These are phyloP conservation scores for Ophiostoma populinum DNA, from an alignment of 2,329 filamentous ascomycete species.

Conservation along the genomic window DNA sequence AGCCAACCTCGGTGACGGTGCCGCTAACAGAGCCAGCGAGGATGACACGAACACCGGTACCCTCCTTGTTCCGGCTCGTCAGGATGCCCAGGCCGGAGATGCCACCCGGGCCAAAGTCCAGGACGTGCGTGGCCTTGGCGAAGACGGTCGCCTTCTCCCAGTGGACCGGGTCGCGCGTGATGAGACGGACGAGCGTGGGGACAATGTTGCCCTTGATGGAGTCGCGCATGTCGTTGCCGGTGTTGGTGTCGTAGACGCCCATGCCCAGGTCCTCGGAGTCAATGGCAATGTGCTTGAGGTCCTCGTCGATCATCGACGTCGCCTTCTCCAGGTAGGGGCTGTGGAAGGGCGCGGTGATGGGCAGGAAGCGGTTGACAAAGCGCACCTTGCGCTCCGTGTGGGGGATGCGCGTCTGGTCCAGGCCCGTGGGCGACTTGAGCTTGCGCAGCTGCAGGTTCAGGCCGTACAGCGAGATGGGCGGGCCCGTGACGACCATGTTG, in stretches of 20 bases:
- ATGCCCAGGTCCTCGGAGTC: conserved; percentile 58
- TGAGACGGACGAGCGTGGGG: conserved; percentile 73
- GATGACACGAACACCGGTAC: conserved; percentile 91
- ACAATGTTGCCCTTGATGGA: conserved; percentile 63
- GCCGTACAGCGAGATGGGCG: conserved; percentile 89
- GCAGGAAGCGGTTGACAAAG: conserved; percentile 91
- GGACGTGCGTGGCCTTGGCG: conserved; percentile 75
- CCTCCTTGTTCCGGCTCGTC: conserved; percentile 98
- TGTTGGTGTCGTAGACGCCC: conserved; percentile 79
- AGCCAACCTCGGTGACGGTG: conserved; percentile 78
- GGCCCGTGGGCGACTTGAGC: conserved; percentile 90
- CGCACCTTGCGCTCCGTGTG: conserved; percentile 92
- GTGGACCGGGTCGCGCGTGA: conserved; percentile 83
- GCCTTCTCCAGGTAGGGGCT: conserved; percentile 82
- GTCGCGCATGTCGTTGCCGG: conserved; percentile 64
- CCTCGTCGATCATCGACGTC: conserved; percentile 66
- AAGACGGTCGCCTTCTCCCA: conserved; percentile 95
- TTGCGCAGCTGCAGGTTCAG: conserved; percentile 89
- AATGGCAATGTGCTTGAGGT: conserved; percentile 69
- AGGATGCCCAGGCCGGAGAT: conserved; percentile 91
- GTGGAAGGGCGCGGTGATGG: conserved; percentile 96
- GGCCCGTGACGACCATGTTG: conserved; percentile 92
- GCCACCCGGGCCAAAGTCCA: conserved; percentile 93
- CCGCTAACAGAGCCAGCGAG: conserved; percentile 87
- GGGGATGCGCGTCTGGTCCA: conserved; percentile 88